Evolutionary conservation across 495 filamentous ascomycete genomes (phyloP).

Genomic region (Neurospora sp.): DNA sequence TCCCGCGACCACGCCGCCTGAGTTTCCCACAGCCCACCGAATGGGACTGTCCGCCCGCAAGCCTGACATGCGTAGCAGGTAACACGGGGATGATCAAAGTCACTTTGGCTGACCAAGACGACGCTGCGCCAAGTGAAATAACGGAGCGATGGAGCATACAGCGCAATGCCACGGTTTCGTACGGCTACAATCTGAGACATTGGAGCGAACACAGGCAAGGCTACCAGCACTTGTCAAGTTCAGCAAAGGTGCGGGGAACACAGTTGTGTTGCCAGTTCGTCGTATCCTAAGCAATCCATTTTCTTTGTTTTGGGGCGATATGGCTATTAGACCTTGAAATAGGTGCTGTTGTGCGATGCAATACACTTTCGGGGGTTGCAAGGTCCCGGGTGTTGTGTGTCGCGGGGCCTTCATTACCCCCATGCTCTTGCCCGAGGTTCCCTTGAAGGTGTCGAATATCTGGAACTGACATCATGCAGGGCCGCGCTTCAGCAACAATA

Average conservation of each 20-base stretch:
- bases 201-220: not conserved
- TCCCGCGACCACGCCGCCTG: not conserved
- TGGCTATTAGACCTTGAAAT: not conserved
- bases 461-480: not conserved
- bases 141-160: not conserved
- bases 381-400: not conserved
- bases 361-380: not conserved
- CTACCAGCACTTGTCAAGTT: not conserved
- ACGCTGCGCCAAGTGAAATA: not conserved
- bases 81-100: not conserved
- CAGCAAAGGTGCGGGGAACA: not conserved
- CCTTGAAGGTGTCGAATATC: not conserved
- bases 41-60: not conserved
- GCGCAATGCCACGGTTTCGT: not conserved
- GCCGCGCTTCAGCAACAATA: not conserved
- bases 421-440: not conserved
- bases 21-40: not conserved
- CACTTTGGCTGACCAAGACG: not conserved
- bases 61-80: not conserved
- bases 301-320: not conserved
- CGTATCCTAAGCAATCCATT: not conserved
- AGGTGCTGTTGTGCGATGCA: not conserved
- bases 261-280: not conserved
- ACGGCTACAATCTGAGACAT: not conserved
- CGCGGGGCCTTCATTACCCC: not conserved